A percentile compares a stretch with the other conserved stretches of the same genome.
phyloP scores from a whole-genome alignment of 2,329 filamentous ascomycete genomes.

The Exophiala viscosa region DNA sequence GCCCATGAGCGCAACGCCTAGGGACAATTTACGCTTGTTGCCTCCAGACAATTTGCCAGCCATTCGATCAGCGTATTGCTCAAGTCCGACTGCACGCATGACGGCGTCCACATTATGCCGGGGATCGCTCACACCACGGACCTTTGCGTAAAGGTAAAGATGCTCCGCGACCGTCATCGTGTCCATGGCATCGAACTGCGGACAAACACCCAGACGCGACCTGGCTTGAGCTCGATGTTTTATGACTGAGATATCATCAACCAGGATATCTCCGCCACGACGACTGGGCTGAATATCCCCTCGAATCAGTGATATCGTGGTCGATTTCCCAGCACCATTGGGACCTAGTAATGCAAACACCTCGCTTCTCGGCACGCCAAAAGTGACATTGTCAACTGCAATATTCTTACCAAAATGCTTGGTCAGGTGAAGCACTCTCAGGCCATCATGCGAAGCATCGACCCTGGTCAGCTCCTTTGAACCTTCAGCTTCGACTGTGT shows the following conservation, averaged over 20 bases:
- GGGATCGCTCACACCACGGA: conserved; percentile 72
- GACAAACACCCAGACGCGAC: conserved; percentile 81
- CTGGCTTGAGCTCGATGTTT: conserved; percentile 68
- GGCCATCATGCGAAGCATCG: conserved; percentile 60
- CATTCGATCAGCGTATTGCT: conserved; percentile 67
- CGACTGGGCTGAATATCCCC: conserved; percentile 75
- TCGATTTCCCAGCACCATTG: conserved; percentile 88
- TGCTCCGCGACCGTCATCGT: conserved; percentile 87
- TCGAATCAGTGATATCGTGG: conserved; percentile 81
- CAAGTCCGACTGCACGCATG: conserved; percentile 74
- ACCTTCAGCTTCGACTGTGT: conserved; percentile 55
- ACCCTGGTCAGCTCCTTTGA: conserved; percentile 62
- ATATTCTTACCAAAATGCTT: conserved; percentile 73
- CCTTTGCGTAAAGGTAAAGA: conserved; percentile 78
- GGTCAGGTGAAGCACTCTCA: conserved; percentile 74
- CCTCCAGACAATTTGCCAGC: conserved; percentile 78
- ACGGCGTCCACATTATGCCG: conserved; percentile 74
- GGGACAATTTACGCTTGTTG: conserved; percentile 86
- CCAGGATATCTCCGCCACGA: conserved; percentile 72
- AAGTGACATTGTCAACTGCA: conserved; percentile 84
- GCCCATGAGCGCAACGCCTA: conserved; percentile 88
- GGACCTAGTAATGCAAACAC: conserved; percentile 87
- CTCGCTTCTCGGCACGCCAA: conserved; percentile 73
- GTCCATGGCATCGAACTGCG: conserved; percentile 84
- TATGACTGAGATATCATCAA: conserved; percentile 74